Percentiles rank a stretch among this genome's conserved stretches.
Evolutionary conservation across 306 rosid species (phyloP).

Genomic region (Rosa persica): DNA sequence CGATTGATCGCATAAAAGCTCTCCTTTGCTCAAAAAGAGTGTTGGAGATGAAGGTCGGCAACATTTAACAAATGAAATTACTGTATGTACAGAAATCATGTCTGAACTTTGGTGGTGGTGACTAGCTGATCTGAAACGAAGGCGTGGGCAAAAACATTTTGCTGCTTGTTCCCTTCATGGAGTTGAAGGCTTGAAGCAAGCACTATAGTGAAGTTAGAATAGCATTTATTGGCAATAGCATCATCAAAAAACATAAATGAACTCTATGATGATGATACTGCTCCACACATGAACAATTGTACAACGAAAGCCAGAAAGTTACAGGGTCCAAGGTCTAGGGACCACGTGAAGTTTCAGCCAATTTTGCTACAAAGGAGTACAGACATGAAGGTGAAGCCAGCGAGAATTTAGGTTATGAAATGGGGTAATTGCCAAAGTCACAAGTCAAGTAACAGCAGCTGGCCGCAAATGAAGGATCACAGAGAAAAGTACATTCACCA

Average conservation of each 20-base stretch:
- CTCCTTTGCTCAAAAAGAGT: no score
- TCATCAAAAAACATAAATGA: neutral
- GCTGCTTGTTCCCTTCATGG: neutral
- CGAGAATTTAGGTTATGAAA: neutral
- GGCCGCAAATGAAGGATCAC: neutral
- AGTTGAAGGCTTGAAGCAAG: neutral
- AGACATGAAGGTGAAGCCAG: slow-evolving; percentile 18
- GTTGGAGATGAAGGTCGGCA: no score
- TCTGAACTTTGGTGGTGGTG: neutral
- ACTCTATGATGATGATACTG: neutral
- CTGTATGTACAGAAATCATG: neutral
- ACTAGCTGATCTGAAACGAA: neutral
- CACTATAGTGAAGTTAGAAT: neutral
- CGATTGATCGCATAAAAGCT: no score
- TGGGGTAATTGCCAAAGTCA: neutral
- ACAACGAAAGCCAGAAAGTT: neutral
- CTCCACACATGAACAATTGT: neutral
- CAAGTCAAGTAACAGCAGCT: neutral
- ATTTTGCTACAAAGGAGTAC: neutral
- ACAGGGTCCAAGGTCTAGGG: neutral
- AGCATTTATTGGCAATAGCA: neutral
- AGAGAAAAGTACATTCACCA: neutral
- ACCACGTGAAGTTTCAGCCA: neutral
- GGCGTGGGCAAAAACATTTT: neutral
- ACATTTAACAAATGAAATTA: no score